Conservation (phyloP, 768 basidiomycete species). For the Kwoniella dendrophila region DNA sequence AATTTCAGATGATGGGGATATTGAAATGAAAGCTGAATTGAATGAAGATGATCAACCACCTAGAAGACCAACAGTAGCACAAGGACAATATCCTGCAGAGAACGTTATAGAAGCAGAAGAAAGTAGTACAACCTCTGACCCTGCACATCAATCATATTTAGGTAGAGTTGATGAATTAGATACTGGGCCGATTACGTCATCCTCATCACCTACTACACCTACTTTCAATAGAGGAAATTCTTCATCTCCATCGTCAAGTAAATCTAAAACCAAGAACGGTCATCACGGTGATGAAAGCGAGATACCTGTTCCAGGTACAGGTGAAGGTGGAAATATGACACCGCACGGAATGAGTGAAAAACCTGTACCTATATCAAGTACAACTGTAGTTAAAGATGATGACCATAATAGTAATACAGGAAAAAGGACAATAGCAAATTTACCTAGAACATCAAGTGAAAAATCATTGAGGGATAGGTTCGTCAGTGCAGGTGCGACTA, state of each 20-base stretch:
- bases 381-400: slow-evolving; percentile 36
- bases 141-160: slow-evolving; percentile 50
- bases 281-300: slow-evolving; percentile 19
- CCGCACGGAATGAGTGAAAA: slow-evolving; percentile 53
- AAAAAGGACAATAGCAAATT: slow-evolving; percentile 33
- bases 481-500: slow-evolving; percentile 20
- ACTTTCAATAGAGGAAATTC: neutral
- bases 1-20: slow-evolving; percentile 13
- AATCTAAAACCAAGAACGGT: neutral
- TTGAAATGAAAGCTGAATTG: neutral
- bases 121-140: slow-evolving; percentile 21
- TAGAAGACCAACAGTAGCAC: slow-evolving; percentile 11
- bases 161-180: slow-evolving; percentile 57
- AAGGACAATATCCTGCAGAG: slow-evolving; percentile 24
- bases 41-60: slow-evolving; percentile 1
- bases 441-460: slow-evolving; percentile 29
- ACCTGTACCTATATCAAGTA: slow-evolving; percentile 50
- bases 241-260: slow-evolving; percentile 16
- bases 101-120: no score
- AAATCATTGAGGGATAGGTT: slow-evolving; percentile 35
- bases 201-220: slow-evolving; percentile 3
- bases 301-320: slow-evolving; percentile 33
- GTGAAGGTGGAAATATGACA: slow-evolving; percentile 52
- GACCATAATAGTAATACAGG: slow-evolving; percentile 12
- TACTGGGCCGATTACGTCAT: slow-evolving; percentile 44